Base-by-base conservation (phyloP, 1,139 yeast genomes). In the Yamadazyma kanchanaburiensis region DNA sequence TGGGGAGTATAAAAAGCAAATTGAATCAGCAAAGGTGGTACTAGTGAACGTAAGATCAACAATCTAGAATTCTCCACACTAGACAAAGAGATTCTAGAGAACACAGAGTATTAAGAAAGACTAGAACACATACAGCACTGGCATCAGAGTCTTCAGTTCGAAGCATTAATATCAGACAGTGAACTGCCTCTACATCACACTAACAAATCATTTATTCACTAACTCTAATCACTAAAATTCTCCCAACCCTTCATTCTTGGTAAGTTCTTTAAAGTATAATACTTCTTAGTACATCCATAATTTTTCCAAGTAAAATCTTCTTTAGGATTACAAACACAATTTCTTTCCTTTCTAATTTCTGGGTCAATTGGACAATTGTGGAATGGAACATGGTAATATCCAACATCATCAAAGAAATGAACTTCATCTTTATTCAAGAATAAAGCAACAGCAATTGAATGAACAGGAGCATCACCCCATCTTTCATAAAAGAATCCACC, bases 381-480 rank as follows among this genome's bases (percentile, higher is more conserved):
- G 71, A 82, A 80, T 12, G 86, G 87, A 42, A 76, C 80, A 51
- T 87, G 95, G 55, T 65, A 81, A 60, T 85, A 84, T 38, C 95
- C 94, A 37, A 86, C 70, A 47, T 87, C 94, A 35, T 80, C 86
- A 53, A 86, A 82, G 68, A 80, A 81, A 54, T 87, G 91, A 33
- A 84, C 56, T 51, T 77, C 72, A 21, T 73, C 76, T 53, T 73
- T 72, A 38, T 80, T 76, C 51, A 84, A 60, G 57, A 86, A 79
- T 38, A 85, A 60, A 3, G 89, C 66, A n/a, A 84, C 95, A 10
- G 91, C 95, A 48, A 86, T 77, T 10, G 94, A 82, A 53, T 86
- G 95, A 22, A 86, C 80, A 22, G 95, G 95, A 9, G 95, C 95
- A 58, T 85, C 95, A 38, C 95, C 95, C 94, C 95, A 86, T 53